Base-by-base conservation (phyloP, 495 filamentous ascomycete genomes). In the Tuber brumale region DNA sequence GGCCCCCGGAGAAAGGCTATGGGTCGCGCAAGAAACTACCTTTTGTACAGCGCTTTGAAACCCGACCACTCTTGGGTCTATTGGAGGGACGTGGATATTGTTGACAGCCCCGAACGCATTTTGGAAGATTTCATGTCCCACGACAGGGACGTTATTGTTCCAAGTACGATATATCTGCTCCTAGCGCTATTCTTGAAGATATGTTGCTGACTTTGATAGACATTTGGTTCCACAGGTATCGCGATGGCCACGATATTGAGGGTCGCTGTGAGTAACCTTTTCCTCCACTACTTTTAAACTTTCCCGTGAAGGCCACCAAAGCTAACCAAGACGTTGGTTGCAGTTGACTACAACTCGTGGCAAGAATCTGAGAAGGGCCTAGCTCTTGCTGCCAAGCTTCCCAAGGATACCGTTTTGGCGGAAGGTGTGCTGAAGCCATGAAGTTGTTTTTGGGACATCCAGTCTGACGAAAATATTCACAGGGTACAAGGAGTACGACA, bases 301-400 rank as follows among this genome's bases (percentile, higher is more conserved):
- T 41, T 42, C 72, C 31, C 19, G 57, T 19, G 27, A 35, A 3
- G 14, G 27, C 14, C 14, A 35, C 57, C 27, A 35, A 35, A 66
- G 57, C 57, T 35, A 31, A 66, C 57, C 6, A 27, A 66, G 27
- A 35, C 57, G 31, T 35, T 35, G 27, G 37, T 31, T 45, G 37
- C 79, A 97, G 94, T 97, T 81, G 95, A 99, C 84, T 99, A 98
- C 86, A 99, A 99, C 85, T 99, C 95, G 0, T 99, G 95, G 95
- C 90, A 97, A 80, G 95, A 99, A 86, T 96, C 95, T 27, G 90
- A 92, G 69, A 91, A 94, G 83, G 94, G 87, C 73, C 89, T 91
- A 27, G 91, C 89, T 76, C 87, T 97, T 70, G 89, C 92, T 18
- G 84, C 88, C 19, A 89, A 86, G 45, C 88, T 97, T n/a, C 85